Evolutionary conservation across 148 eudicot species (phyloP), one percentile per base, ranked within the genome.

Genomic region (Rhododendron williamsianum): DNA sequence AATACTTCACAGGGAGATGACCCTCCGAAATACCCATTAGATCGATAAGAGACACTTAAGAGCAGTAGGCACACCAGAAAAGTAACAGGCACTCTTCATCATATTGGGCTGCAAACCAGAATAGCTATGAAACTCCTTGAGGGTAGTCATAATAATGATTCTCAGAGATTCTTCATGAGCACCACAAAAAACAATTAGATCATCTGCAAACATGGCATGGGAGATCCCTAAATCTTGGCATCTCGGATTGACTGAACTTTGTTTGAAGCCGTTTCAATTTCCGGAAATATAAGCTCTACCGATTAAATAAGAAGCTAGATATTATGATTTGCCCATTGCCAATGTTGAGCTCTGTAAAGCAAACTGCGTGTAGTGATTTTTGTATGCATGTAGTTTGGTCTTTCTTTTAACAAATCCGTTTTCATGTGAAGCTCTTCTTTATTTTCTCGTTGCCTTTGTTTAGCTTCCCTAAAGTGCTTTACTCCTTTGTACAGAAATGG

Each of bases 401-500:
- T 27, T 69, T 69, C 18, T 69, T 25, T 27, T 54, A 41, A 41
- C 60, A 12, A 10, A 27, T 27, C 13, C 2, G 33, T 27, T 25
- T 69, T 30, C 74, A 27, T 11, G 74, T 69, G 15, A 12, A 10
- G 74, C 19, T 69, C 5, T 41, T 76, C 27, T 18, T 1, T 19
- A 0, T 8, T 18, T 7, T 21, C 43, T 36, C n/a, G 7, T 21
- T 76, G 9, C 13, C 23, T 41, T 78, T 0, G 10, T n/a, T 49
- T 49, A 5, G 19, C 6, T 27, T 13, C 27, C 33, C 15, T 49
- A 49, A 48, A 27, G 10, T 65, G 45, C 12, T 52, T 13, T 38
- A 25, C 13, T 43, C 46, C 46, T 27, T 30, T 54, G n/a, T 60
- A 76, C 95, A 96, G 98, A 95, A 96, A 87, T 46, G 91, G 86